Evolutionary conservation across 106 monocot species (phyloP).

Genomic region (Dendrobium catenatum): DNA sequence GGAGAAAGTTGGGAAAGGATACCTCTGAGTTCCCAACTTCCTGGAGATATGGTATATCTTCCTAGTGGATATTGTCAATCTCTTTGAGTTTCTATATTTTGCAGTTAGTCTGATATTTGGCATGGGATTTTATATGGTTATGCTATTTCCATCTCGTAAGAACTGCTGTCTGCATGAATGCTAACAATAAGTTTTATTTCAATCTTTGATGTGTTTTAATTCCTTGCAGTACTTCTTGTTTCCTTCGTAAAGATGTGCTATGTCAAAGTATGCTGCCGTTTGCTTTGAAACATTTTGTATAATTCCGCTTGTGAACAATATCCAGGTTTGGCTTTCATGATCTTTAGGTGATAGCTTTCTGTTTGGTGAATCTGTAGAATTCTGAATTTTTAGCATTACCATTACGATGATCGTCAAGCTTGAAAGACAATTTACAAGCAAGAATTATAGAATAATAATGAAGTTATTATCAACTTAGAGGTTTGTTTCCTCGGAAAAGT

Average conservation of each 20-base stretch:
- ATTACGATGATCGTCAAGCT: neutral
- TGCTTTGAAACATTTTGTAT: neutral
- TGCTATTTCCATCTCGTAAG: conserved; percentile 3
- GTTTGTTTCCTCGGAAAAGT: neutral
- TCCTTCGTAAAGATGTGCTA: neutral
- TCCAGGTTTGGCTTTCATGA: neutral
- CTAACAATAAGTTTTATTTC: neutral
- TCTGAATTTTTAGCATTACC: neutral
- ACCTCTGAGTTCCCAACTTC: conserved; percentile 87
- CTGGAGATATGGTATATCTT: conserved; percentile 73
- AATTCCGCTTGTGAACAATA: neutral
- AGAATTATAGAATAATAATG: neutral
- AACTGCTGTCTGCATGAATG: neutral
- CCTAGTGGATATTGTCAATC: neutral
- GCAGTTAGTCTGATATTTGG: no score
- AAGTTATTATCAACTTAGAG: neutral
- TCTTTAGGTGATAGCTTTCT: neutral
- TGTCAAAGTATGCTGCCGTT: neutral
- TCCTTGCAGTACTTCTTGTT: neutral
- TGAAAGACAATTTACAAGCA: neutral
- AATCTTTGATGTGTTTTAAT: neutral
- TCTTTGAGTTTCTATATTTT: neutral
- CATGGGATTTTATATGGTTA: neutral
- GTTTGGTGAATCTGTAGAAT: neutral
- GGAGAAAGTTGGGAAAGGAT: conserved; percentile 96